Evolutionary conservation across 1,284 basidiomycete species (phyloP).

Genomic region (Puccinia polysora): DNA sequence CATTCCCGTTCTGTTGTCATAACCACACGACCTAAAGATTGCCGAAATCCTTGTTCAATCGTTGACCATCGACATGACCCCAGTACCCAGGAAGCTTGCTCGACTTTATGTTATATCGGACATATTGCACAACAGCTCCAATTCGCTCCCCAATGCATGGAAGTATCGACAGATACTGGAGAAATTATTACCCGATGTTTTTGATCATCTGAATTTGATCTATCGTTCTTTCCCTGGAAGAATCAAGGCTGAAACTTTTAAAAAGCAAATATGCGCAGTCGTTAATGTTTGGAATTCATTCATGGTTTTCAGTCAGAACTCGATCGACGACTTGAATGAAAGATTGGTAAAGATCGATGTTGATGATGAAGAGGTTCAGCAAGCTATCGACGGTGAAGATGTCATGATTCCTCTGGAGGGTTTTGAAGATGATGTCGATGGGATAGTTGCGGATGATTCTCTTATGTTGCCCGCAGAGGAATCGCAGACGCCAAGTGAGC

Average conservation of each 20-base stretch:
- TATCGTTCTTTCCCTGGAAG: conserved; percentile 85
- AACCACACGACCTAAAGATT: conserved; percentile 58
- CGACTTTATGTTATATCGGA: conserved; percentile 92
- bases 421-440: conserved; percentile 26
- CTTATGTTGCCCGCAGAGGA: background rate
- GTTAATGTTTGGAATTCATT: conserved; percentile 93
- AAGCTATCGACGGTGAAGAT: conserved; percentile 17
- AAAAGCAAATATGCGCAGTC: conserved; percentile 75
- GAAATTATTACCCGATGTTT: conserved; percentile 74
- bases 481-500: background rate
- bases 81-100: conserved; percentile 91
- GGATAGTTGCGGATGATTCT: conserved; percentile 13
- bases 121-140: conserved; percentile 83
- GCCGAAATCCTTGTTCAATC: conserved; percentile 79
- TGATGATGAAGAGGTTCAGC: conserved; percentile 20
- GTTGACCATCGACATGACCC: conserved; percentile 74
- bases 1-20: background rate
- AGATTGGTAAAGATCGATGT: conserved; percentile 63
- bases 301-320: conserved; percentile 66
- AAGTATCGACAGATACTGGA: conserved; percentile 90
- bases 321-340: conserved; percentile 65
- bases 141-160: conserved; percentile 62
- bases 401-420: background rate
- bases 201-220: conserved; percentile 86
- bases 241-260: conserved; percentile 89